Base-by-base conservation (phyloP, 2,329 filamentous ascomycete genomes). In the Pseudohalonectria lignicola region DNA sequence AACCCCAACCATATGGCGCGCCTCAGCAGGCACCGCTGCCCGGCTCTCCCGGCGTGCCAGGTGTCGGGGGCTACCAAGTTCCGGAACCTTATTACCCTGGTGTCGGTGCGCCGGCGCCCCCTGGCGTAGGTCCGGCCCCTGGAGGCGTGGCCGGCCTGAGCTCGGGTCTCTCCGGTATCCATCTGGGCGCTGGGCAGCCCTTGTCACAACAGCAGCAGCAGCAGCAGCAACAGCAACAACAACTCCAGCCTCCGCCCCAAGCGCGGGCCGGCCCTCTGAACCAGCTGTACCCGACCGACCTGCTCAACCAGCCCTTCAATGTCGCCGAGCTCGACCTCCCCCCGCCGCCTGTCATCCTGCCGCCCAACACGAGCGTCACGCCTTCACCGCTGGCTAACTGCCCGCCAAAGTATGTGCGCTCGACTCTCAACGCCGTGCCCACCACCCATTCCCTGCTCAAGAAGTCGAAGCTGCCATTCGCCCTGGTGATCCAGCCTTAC, bases 401-500 rank as follows among this genome's bases (percentile, higher is more conserved):
- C 65, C 78, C 86, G 39, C 76, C 88, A 18, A 93, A 93, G 68
- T 98, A 93, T 58, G 81, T 96, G 47, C 85, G 92, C 49, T 96
- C 92, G 16, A 96, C 92, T 5, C 66, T 98, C 46, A 96, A 96
- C 59, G 86, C 86, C 19, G 81, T 95, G 31, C 92, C 92, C 3
- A 94, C 87, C 17, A 95, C 86, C 41, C 78, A 93, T 60, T 92
- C 85, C 16, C 72, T 96, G 19, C 73, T 98, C 43, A 98, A 96
- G 67, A 96, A 96, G 67, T 94, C 88, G 40, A 92, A 88, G 61
- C 72, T 98, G 41, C 92, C 92, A 1, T 94, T 96, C 56, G 88
- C 90, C 30, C 79, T 98, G 28, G 80, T 96, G 45, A 95, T 98
- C 47, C 90, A 96, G 61, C 92, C 92, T 12, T 98, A 96, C 54